Evolutionary conservation across 805 yeast genomes (phyloP).

Genomic region (Grigorovia yakushimaensis): DNA sequence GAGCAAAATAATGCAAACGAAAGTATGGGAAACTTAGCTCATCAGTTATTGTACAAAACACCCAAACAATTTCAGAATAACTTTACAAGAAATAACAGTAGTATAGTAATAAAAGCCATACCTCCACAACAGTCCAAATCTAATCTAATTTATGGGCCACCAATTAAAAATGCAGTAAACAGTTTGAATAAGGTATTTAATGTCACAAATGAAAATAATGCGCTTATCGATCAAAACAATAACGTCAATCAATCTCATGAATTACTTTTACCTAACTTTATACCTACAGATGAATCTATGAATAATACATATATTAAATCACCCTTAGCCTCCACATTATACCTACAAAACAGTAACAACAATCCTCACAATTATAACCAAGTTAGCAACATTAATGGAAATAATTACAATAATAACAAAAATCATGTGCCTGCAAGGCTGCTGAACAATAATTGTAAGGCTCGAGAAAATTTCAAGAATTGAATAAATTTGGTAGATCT

Average conservation of each 20-base stretch:
- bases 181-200: no score
- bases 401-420: not conserved
- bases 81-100: not conserved
- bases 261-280: not conserved
- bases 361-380: not conserved
- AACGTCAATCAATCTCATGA: not conserved
- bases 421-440: not conserved
- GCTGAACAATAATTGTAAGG: not conserved
- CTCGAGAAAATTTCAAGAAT: no score
- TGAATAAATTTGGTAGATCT: no score
- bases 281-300: not conserved
- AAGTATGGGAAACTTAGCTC: not conserved
- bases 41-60: not conserved
- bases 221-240: not conserved
- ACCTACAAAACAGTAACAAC: not conserved
- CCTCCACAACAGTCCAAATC: not conserved
- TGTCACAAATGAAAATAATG: no score
- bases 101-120: not conserved
- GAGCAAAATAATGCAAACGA: not conserved
- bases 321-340: constrained; percentile 3
- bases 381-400: not conserved
- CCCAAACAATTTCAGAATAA: not conserved
- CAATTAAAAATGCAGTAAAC: no score
- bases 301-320: constrained; percentile 3
- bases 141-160: not conserved